Base-by-base conservation (phyloP, 176 grass and related monocot species). In the Raddia distichophylla region DNA sequence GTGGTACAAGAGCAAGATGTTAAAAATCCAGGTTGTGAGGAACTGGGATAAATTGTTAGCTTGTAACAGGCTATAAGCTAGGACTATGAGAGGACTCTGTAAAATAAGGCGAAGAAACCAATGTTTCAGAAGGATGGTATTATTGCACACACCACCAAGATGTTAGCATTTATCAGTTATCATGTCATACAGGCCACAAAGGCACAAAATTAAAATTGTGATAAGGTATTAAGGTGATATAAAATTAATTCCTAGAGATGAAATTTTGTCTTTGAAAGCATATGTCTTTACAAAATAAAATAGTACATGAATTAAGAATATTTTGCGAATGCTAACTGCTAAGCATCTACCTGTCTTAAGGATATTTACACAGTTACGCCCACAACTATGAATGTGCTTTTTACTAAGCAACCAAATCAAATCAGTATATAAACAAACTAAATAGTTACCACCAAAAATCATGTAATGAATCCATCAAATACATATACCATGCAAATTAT, bases 21-120 rank as follows among this genome's bases (percentile, higher is more conserved):
- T 82, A 86, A 69, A 10, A 83, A 40, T 67, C 16, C 17, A 89
- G 55, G 48, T 46, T 59, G 19, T 40, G 7, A 84, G 64, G 2
- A 76, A 82, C 15, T 54, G 53, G 52, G 61, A 14, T 73, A 49
- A 70, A 22, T 62, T 69, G n/a, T 6, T 80, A 80, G 18, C 20
- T 68, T 42, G 64, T 32, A 66, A n/a, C 15, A 84, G 60, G 27
- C 27, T 27, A 27, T 0, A 0, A 27, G 27, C 27, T 27, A 27
- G 27, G 27, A 27, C 33, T 12, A 79, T 59, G 20, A 82, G 20
- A 69, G 67, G 19, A 63, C 32, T 9, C 46, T 48, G 42, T 19
- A 65, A 65, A 65, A 9, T n/a, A 7, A 9, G 13, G 37, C 19
- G 80, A 80, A 85, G 13, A 8, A 69, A 5, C 47, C 12, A 54